Evolutionary conservation across 768 basidiomycete species (phyloP).

Genomic region (Mycena olivaceomarginata): DNA sequence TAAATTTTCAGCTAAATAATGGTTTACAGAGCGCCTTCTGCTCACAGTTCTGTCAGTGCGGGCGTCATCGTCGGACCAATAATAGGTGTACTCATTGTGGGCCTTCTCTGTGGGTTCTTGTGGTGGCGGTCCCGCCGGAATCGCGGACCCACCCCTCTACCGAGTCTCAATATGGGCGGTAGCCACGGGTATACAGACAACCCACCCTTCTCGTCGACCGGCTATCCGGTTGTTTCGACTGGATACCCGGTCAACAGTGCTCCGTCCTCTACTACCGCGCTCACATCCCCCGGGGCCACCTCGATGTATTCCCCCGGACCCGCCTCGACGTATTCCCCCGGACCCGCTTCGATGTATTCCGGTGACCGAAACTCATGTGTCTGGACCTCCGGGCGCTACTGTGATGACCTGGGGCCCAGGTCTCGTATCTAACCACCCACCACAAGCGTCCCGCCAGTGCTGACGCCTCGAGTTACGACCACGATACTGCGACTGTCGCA

Average conservation of each 20-base stretch:
- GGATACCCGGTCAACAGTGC: neutral
- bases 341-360: neutral
- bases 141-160: neutral
- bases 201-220: neutral
- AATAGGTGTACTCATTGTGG: slow-evolving; percentile 22
- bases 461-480: neutral
- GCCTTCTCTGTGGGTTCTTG: neutral
- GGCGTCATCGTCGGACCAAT: slow-evolving; percentile 36
- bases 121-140: slow-evolving; percentile 30
- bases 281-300: neutral
- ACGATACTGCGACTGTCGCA: neutral
- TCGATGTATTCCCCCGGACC: neutral
- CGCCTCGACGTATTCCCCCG: no score
- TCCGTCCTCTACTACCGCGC: neutral
- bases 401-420: slow-evolving; percentile 19
- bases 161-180: neutral
- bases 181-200: slow-evolving; percentile 1
- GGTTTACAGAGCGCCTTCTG: neutral
- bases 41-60: slow-evolving; percentile 26
- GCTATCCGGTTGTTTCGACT: neutral
- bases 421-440: neutral
- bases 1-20: neutral
- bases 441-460: neutral
- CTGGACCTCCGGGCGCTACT: slow-evolving; percentile 19
- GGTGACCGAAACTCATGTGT: neutral